phyloP scores from a whole-genome alignment of 1,284 basidiomycete genomes.

The Pterula multifida region DNA sequence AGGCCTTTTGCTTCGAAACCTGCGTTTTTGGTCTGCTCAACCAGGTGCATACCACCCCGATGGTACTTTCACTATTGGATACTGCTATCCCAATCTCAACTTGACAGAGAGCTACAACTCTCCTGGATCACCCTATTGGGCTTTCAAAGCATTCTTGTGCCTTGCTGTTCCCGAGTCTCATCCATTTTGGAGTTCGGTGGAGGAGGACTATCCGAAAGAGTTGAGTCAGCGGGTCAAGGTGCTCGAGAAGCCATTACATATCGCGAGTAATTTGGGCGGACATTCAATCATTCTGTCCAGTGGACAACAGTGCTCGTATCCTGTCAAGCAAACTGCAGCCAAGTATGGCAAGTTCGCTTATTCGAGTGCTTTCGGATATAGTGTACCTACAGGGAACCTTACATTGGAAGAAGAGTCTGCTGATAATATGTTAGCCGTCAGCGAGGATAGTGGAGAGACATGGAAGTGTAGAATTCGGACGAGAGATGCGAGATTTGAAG shows the following conservation, averaged over 20 bases:
- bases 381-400: constrained; percentile 46
- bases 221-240: constrained; percentile 33
- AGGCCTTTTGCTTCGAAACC: constrained; percentile 60
- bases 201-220: constrained; percentile 45
- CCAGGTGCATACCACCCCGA: constrained; percentile 48
- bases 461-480: constrained; percentile 61
- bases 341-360: constrained; percentile 75
- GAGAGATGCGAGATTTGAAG: constrained; percentile 48
- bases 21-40: constrained; percentile 59
- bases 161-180: constrained; percentile 53
- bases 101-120: constrained; percentile 76
- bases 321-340: constrained; percentile 64
- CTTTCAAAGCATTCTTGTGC: constrained; percentile 65
- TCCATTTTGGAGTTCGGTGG: constrained; percentile 58
- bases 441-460: constrained; percentile 54
- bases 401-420: constrained; percentile 55
- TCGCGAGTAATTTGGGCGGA: constrained; percentile 46
- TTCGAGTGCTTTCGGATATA: constrained; percentile 65
- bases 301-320: constrained; percentile 70
- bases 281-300: constrained; percentile 67
- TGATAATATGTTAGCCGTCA: constrained; percentile 58
- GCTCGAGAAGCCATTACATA: constrained; percentile 55
- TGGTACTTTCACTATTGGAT: constrained; percentile 67
- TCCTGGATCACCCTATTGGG: constrained; percentile 76
- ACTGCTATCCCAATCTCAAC: constrained; percentile 60